These are phyloP conservation scores for Stachybotrys chlorohalonatus DNA, from an alignment of 2,329 filamentous ascomycete genomes.

Conservation along the genomic window DNA sequence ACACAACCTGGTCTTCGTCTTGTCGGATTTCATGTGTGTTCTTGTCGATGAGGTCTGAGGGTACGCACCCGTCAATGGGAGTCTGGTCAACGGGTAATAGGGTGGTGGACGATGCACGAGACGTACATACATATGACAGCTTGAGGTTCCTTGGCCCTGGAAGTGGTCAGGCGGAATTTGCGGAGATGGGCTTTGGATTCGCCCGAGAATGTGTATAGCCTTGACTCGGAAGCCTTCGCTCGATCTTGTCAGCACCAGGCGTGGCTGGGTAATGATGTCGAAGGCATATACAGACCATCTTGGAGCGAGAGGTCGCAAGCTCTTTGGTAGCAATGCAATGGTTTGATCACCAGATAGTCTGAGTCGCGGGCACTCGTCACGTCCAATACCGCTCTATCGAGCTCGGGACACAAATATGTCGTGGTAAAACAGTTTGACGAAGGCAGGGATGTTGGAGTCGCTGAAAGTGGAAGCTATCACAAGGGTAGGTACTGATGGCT, in stretches of 20 bases:
- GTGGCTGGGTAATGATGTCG: background rate
- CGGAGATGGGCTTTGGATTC: slow-evolving; percentile 84
- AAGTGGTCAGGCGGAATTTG: slow-evolving; percentile 91
- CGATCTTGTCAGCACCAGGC: background rate
- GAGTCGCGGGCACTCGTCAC: too few species aligned
- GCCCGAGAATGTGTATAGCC: slow-evolving; percentile 85
- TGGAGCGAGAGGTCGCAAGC: background rate
- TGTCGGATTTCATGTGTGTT: slow-evolving; percentile 82
- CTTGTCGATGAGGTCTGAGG: slow-evolving; percentile 82
- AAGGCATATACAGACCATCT: background rate
- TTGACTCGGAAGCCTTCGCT: slow-evolving; percentile 59
- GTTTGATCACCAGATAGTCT: too few species aligned
- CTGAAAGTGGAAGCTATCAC: too few species aligned
- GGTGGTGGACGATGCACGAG: slow-evolving; percentile 1
- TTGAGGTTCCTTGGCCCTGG: slow-evolving; percentile 75
- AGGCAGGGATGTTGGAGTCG: too few species aligned
- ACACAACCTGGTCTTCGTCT: slow-evolving; percentile 66
- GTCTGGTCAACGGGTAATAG: background rate
- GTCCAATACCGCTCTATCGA: too few species aligned
- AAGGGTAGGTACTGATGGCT: too few species aligned
- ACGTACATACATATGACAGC: slow-evolving; percentile 82
- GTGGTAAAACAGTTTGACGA: too few species aligned
- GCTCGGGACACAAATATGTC: too few species aligned
- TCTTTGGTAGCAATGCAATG: too few species aligned
- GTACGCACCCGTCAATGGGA: slow-evolving; percentile 5